Percentiles rank a stretch among this genome's conserved stretches.
Conservation (phyloP, 306 rosid species). For the Cucumis hystrix region DNA sequence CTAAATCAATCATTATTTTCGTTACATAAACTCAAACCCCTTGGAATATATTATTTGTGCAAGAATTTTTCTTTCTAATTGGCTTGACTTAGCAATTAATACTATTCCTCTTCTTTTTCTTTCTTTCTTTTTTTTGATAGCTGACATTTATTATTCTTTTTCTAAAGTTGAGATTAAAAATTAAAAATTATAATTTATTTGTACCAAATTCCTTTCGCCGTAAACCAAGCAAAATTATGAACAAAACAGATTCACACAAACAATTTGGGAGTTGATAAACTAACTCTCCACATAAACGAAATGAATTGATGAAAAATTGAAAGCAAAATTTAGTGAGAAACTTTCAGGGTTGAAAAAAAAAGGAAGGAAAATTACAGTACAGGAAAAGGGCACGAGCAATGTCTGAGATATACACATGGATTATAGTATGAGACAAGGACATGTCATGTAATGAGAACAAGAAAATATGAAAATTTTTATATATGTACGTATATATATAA, state of each 20-base stretch:
- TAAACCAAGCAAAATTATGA: too few relatives aligned
- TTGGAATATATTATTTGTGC: neutral
- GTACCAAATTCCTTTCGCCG: too few relatives aligned
- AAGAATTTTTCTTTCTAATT: neutral
- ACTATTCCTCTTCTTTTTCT: neutral
- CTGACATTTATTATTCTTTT: too few relatives aligned
- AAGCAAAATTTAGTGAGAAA: neutral
- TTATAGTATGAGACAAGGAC: conserved; percentile 1
- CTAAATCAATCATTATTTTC: neutral
- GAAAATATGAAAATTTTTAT: neutral
- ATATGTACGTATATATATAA: too few relatives aligned
- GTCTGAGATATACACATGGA: neutral
- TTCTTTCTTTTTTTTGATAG: too few relatives aligned
- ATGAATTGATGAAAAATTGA: neutral
- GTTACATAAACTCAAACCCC: too few relatives aligned
- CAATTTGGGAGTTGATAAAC: neutral
- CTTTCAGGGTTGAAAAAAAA: neutral
- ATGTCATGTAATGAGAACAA: neutral
- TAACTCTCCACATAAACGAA: neutral
- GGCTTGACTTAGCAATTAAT: neutral
- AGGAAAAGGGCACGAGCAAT: neutral
- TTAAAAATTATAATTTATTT: too few relatives aligned
- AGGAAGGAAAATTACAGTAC: neutral
- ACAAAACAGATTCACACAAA: neutral
- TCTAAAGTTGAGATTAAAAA: too few relatives aligned